Percentiles rank a stretch among this genome's conserved stretches.
phyloP scores from a whole-genome alignment of 495 filamentous ascomycete genomes.

The Penicillium cataractarum region DNA sequence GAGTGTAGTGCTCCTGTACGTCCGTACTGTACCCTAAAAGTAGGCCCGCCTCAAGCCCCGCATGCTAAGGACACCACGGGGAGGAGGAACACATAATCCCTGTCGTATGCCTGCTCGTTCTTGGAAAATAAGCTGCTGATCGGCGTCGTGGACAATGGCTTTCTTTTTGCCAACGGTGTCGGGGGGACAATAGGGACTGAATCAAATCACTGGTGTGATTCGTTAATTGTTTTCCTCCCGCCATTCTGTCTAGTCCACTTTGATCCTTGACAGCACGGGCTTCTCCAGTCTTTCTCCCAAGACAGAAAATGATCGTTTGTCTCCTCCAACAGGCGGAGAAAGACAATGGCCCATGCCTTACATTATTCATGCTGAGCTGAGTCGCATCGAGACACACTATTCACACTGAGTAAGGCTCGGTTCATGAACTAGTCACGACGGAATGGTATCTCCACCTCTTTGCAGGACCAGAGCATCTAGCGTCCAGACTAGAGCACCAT shows the following conservation, averaged over 20 bases:
- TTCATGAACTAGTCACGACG: not conserved
- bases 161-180: not conserved
- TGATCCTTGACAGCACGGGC: not conserved
- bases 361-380: slow-evolving; percentile 1
- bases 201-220: not conserved
- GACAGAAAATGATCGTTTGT: not conserved
- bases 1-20: not conserved
- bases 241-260: not conserved
- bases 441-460: not conserved
- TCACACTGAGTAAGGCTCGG: not conserved
- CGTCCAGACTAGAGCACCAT: not conserved
- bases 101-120: not conserved
- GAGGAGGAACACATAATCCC: not conserved
- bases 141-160: not conserved
- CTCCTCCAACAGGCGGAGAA: not conserved
- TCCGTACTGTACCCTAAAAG: not conserved
- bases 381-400: not conserved
- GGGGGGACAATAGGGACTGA: too few species aligned
- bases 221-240: not conserved
- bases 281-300: not conserved
- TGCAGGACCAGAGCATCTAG: not conserved
- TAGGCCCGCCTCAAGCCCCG: too few species aligned
- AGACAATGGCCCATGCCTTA: not conserved
- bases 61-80: not conserved
- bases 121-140: not conserved